A percentile compares a stretch with the other conserved stretches of the same genome.
Conservation (phyloP, 768 basidiomycete species). For the Lentinula sp. region DNA sequence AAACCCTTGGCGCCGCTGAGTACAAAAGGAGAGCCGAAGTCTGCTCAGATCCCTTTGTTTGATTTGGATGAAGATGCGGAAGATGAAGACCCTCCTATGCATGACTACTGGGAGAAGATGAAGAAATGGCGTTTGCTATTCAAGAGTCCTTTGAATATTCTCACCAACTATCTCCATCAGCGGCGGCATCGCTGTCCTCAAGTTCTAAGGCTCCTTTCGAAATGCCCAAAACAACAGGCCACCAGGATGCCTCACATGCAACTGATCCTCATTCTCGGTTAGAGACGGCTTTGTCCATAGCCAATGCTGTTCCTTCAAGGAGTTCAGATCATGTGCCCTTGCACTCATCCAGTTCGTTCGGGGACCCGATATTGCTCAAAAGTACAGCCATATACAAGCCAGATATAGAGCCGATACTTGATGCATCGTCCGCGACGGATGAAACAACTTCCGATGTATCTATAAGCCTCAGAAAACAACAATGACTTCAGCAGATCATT, state of each 20-base stretch:
- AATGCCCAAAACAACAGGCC: background rate
- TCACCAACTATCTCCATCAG: slow-evolving; percentile 10
- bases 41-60: slow-evolving; percentile 47
- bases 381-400: background rate
- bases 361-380: background rate
- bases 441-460: background rate
- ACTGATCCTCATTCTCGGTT: slow-evolving; percentile 46
- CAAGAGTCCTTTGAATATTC: slow-evolving; percentile 48
- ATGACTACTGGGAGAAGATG: slow-evolving; percentile 27
- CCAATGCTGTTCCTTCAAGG: slow-evolving; percentile 41
- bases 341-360: background rate
- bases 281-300: slow-evolving; percentile 65
- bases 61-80: slow-evolving; percentile 44
- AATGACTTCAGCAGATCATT: background rate
- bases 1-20: slow-evolving; percentile 25
- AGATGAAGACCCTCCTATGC: background rate
- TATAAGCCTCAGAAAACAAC: background rate
- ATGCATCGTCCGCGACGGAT: background rate
- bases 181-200: slow-evolving; percentile 13
- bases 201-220: background rate
- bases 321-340: background rate
- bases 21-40: slow-evolving; percentile 24
- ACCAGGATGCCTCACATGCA: slow-evolving; percentile 17
- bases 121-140: slow-evolving; percentile 52
- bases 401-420: background rate